Evolutionary conservation across 768 basidiomycete species (phyloP).

Genomic region (Leccinum pellstonianum): DNA sequence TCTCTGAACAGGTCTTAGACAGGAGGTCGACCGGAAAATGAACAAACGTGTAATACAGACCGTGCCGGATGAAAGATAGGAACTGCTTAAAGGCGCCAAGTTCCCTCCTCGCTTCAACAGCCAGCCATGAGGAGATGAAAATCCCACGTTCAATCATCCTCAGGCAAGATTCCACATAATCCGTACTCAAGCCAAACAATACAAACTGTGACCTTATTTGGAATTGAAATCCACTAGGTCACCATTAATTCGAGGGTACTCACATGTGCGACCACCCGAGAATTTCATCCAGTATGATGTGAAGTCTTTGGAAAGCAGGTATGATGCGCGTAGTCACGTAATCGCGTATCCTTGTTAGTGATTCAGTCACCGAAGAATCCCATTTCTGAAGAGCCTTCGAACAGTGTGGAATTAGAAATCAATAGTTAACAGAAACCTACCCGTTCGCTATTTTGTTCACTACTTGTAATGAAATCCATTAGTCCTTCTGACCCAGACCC

Average conservation of each 20-base stretch:
- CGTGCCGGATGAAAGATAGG: slow-evolving; percentile 72
- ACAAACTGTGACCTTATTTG: slow-evolving; percentile 53
- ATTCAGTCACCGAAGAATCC: slow-evolving; percentile 72
- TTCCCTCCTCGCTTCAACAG: slow-evolving; percentile 63
- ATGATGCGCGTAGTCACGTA: slow-evolving; percentile 66
- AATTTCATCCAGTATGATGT: slow-evolving; percentile 74
- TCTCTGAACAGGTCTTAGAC: slow-evolving; percentile 37
- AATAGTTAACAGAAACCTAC: slow-evolving; percentile 39
- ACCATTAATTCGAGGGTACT: slow-evolving; percentile 27
- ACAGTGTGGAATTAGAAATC: slow-evolving; percentile 19
- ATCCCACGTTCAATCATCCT: slow-evolving; percentile 55
- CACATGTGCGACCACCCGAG: slow-evolving; percentile 77
- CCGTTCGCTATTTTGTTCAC: slow-evolving; percentile 79
- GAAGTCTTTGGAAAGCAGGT: slow-evolving; percentile 74
- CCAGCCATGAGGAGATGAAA: slow-evolving; percentile 66
- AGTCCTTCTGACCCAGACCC: slow-evolving; percentile 72
- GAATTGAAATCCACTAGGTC: slow-evolving; percentile 11
- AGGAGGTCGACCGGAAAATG: slow-evolving; percentile 10
- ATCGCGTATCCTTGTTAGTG: slow-evolving; percentile 71
- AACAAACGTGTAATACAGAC: slow-evolving; percentile 40
- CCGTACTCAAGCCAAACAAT: slow-evolving; percentile 51
- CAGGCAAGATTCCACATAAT: slow-evolving; percentile 53
- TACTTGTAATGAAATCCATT: slow-evolving; percentile 71
- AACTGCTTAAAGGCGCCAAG: slow-evolving; percentile 75
- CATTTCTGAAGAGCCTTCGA: slow-evolving; percentile 76